Conservation (phyloP, 257 asterid genomes). For the Plantago major region DNA sequence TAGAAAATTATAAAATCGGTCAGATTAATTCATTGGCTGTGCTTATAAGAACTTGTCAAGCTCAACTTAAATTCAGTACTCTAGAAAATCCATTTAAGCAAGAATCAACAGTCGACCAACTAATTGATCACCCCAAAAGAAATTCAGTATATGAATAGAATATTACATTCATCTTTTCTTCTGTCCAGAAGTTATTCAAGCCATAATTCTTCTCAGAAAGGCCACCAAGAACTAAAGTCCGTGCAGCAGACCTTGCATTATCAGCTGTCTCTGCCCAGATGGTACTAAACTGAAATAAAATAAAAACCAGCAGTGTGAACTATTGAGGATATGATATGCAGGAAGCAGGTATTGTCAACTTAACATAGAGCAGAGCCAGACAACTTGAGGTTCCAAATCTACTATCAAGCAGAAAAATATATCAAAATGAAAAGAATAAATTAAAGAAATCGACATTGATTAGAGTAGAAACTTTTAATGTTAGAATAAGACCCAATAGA, state of each 20-base stretch:
- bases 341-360: neutral
- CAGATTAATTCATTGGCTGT: too few species aligned
- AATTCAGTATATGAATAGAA: neutral
- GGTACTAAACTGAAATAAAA: constrained; percentile 64
- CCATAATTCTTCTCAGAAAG: constrained; percentile 76
- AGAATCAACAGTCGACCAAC: neutral
- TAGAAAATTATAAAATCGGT: too few species aligned
- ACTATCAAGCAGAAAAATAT: neutral
- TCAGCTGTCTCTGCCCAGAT: constrained; percentile 94
- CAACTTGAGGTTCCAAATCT: constrained; percentile 1
- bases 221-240: constrained; percentile 79
- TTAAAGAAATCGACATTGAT: too few species aligned
- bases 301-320: constrained; percentile 6
- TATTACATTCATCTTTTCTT: constrained; percentile 61
- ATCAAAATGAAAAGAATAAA: too few species aligned
- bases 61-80: neutral
- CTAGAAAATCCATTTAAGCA: neutral
- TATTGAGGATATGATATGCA: constrained; percentile 1
- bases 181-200: constrained; percentile 78
- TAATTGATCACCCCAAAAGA: neutral
- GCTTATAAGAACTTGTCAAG: neutral
- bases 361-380: constrained; percentile 1
- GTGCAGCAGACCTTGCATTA: constrained; percentile 90
- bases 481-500: too few species aligned
- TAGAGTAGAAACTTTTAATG: too few species aligned